Conservation (phyloP, 495 filamentous ascomycete genomes). For the Haplographium delicatum region DNA sequence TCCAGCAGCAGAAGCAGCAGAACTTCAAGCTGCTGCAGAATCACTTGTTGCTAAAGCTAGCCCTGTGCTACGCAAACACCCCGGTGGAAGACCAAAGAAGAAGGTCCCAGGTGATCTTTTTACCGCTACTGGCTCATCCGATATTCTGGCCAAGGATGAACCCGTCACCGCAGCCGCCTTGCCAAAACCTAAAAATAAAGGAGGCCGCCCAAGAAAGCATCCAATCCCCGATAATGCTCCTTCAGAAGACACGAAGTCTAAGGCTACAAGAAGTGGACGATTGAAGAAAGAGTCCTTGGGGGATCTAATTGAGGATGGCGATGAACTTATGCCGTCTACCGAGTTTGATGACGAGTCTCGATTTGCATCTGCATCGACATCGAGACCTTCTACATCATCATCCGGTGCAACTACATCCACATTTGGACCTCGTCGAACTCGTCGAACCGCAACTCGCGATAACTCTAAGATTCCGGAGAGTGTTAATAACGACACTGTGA, state of each 20-base stretch:
- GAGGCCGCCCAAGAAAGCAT: slow-evolving; percentile 7
- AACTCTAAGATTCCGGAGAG: background rate
- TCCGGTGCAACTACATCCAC: background rate
- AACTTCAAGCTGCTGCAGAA: slow-evolving; percentile 4
- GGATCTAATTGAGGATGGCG: slow-evolving; percentile 23
- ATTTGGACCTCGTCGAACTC: background rate
- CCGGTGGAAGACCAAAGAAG: slow-evolving; percentile 13
- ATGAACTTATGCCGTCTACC: slow-evolving; percentile 16
- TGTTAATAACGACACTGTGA: too few relatives aligned
- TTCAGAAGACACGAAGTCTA: background rate
- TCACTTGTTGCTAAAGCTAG: background rate
- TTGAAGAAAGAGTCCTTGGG: background rate
- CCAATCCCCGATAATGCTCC: background rate
- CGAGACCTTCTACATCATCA: slow-evolving; percentile 9
- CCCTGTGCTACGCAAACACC: background rate
- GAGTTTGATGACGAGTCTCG: slow-evolving; percentile 43
- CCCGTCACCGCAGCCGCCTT: background rate
- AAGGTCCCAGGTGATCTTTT: background rate
- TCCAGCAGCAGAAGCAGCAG: background rate
- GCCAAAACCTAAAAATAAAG: slow-evolving; percentile 7
- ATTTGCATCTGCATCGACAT: slow-evolving; percentile 41
- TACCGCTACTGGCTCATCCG: background rate
- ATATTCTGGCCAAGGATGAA: background rate
- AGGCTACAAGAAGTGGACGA: background rate
- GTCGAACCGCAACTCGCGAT: slow-evolving; percentile 1